Base-by-base conservation (phyloP, 73 alveolate species). In the Blepharisma japonicum region DNA sequence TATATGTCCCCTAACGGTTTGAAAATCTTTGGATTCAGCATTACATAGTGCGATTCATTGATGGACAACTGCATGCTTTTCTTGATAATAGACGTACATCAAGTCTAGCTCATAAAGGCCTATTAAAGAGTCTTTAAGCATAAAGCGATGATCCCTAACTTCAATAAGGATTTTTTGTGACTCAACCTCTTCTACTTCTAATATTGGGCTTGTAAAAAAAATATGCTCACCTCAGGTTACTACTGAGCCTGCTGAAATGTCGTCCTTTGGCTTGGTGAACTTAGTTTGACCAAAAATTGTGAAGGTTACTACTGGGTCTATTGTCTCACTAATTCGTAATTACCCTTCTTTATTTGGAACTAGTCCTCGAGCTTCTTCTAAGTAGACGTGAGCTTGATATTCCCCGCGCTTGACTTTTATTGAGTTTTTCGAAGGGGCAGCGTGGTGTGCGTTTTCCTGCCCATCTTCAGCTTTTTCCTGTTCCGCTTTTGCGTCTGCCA, bases 41-140 rank as follows among this genome's bases (percentile, higher is more conserved):
- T 95, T 94, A 7, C 96, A 85, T 6, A 95, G 80, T 39, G 98
- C 99, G 14, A 94, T 71, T 98, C 99, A 95, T 67, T 87, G 70
- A 82, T 94, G 96, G 68, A 89, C 78, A 42, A 95, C 49, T 6
- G 95, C 87, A 81, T 95, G 99, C 79, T 95, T 66, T n/a, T 86
- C 85, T 86, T 74, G 82, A 82, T 83, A 87, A 82, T 95, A 95
- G 39, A 95, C 82, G 80, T 91, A 91, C 48, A 94, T 90, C 55
- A 94, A 77, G 80, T 95, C 99, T 54, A 95, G 83, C 50, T 92
- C 98, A 79, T 89, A 95, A 4, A 82, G 83, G 1, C 99, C 99
- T 0, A 95, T 86, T 45, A 92, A 55, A 21, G 93, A 87, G 72
- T 92, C 82, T 68, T 86, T 92, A 6, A 71, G 79, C 68, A 92